Percentiles rank a stretch among this genome's conserved stretches.
These are phyloP conservation scores for Pelargonium cotyledonis DNA, from an alignment of 441 rosid species.

Conservation along the genomic window DNA sequence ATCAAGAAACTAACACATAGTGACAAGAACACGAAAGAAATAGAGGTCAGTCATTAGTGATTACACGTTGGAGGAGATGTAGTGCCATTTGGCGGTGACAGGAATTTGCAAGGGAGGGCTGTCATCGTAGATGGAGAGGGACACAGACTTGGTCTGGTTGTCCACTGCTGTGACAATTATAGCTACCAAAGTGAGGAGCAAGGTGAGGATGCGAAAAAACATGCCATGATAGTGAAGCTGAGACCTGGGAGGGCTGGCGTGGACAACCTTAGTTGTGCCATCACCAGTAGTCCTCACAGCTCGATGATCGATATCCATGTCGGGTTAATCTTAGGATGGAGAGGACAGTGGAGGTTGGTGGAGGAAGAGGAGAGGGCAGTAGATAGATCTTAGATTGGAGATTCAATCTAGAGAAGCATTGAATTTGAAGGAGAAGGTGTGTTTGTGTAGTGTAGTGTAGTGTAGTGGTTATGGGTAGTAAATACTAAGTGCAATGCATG, in stretches of 20 bases:
- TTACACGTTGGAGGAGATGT: constrained; percentile 1
- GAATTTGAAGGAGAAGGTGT: neutral
- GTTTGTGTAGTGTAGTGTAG: neutral
- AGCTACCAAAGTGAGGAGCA: neutral
- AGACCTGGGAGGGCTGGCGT: neutral
- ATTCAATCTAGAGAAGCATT: neutral
- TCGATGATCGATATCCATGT: neutral
- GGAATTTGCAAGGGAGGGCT: neutral
- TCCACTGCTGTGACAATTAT: neutral
- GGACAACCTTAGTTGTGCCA: neutral
- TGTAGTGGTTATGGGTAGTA: constrained; percentile 1
- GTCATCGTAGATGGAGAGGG: neutral
- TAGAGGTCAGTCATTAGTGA: neutral
- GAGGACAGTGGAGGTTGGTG: neutral
- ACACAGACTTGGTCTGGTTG: neutral
- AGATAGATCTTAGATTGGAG: neutral
- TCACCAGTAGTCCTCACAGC: neutral
- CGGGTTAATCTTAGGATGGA: neutral
- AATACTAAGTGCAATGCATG: neutral
- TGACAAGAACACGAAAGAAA: neutral
- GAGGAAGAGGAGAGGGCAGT: neutral
- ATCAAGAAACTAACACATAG: neutral
- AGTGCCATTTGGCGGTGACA: constrained; percentile 3
- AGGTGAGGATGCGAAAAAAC: constrained; percentile 2
- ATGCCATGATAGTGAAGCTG: neutral